phyloP scores from a whole-genome alignment of 208 protist species.

The Leishmania gerbilli region DNA sequence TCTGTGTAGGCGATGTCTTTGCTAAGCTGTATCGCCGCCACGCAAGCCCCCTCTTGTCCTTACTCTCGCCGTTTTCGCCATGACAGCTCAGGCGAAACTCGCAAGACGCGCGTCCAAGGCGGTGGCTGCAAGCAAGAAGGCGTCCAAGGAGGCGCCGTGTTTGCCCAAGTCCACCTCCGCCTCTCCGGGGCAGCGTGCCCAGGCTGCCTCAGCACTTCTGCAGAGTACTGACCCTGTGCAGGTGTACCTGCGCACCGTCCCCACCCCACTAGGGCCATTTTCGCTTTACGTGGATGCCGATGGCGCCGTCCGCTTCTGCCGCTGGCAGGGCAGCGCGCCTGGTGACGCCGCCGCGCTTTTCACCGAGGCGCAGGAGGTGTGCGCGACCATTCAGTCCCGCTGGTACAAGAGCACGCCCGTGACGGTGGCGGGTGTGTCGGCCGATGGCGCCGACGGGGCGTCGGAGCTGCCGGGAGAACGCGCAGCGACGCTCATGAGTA shows the following conservation, averaged over 20 bases:
- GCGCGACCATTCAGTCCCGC: slow-evolving; percentile 21
- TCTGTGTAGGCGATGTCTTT: neutral
- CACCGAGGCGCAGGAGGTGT: slow-evolving; percentile 29
- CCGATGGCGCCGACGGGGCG: neutral
- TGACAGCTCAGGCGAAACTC: neutral
- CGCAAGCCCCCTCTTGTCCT: neutral
- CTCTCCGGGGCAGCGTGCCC: neutral
- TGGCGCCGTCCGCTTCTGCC: slow-evolving; percentile 57
- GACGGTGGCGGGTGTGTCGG: slow-evolving; percentile 3
- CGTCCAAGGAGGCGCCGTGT: neutral
- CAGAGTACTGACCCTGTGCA: slow-evolving; percentile 11
- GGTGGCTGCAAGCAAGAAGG: neutral
- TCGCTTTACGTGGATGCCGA: slow-evolving; percentile 54
- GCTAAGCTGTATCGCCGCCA: neutral
- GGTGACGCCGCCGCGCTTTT: slow-evolving; percentile 14
- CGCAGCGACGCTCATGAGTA: slow-evolving; percentile 33
- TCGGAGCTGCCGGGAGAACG: slow-evolving; percentile 15
- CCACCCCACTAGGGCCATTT: slow-evolving; percentile 55
- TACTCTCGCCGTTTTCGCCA: neutral
- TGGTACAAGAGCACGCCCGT: slow-evolving; percentile 30
- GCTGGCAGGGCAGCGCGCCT: slow-evolving; percentile 35
- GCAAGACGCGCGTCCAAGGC: neutral
- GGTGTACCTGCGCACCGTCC: slow-evolving; percentile 44
- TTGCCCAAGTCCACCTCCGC: neutral
- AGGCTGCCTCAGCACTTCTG: neutral